Evolutionary conservation across 2,329 filamentous ascomycete genomes (phyloP).

Genomic region (Colletotrichum siamense): DNA sequence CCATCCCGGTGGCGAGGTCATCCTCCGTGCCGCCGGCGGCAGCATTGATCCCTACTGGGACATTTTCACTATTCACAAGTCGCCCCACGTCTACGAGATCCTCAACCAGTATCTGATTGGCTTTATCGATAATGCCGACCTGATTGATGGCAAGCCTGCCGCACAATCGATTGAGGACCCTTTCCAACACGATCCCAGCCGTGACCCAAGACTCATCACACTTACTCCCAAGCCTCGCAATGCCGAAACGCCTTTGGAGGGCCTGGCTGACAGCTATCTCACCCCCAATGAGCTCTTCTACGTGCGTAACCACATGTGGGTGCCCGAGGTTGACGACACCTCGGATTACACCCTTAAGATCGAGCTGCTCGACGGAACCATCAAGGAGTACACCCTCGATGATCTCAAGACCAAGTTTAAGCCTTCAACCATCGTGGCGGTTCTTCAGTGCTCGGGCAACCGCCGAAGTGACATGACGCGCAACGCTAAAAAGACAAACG

Average conservation of each 20-base stretch:
- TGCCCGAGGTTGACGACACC: conserved; percentile 50
- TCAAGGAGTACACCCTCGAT: conserved; percentile 55
- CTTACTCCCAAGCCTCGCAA: conserved; percentile 64
- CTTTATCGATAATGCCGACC: conserved; percentile 62
- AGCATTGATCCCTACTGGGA: conserved; percentile 73
- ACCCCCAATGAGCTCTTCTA: conserved; percentile 49
- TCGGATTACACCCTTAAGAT: conserved; percentile 54
- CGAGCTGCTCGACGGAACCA: conserved; percentile 60
- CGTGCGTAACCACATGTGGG: conserved; percentile 68
- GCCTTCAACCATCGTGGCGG: conserved; percentile 56
- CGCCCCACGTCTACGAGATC: conserved; percentile 68
- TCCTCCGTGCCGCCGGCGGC: conserved; percentile 68
- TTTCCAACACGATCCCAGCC: conserved; percentile 57
- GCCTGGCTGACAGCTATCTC: conserved; percentile 54
- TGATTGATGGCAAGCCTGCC: conserved; percentile 61
- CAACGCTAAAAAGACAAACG: conserved; percentile 53
- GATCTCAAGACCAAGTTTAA: conserved; percentile 60
- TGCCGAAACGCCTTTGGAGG: conserved; percentile 61
- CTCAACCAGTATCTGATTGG: conserved; percentile 70
- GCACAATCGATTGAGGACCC: conserved; percentile 64
- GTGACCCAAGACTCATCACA: conserved; percentile 56
- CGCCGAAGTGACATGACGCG: conserved; percentile 65
- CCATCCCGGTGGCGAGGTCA: conserved; percentile 73
- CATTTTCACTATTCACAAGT: conserved; percentile 73
- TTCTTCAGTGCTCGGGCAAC: conserved; percentile 67